Evolutionary conservation across 1,284 basidiomycete genomes (phyloP).

Genomic region (Pyrrhoderma lamaoense): DNA sequence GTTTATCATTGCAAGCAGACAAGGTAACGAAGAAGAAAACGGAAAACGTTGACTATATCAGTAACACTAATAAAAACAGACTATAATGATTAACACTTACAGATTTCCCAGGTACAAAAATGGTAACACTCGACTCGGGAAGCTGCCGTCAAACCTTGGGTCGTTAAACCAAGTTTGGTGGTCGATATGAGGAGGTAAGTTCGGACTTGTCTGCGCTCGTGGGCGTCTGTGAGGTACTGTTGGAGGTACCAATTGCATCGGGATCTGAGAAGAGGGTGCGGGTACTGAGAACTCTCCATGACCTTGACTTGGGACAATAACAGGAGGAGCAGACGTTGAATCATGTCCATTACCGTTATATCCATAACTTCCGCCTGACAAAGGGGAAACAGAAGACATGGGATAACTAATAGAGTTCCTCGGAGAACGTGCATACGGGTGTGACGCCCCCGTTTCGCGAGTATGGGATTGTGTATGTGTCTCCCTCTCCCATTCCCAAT

Average conservation of each 20-base stretch:
- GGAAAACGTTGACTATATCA: too few species aligned
- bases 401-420: slow-evolving; percentile 17
- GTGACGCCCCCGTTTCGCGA: slow-evolving; percentile 15
- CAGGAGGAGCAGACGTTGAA: slow-evolving; percentile 15
- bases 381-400: not conserved
- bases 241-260: too few species aligned
- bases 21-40: too few species aligned
- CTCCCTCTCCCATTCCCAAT: not conserved
- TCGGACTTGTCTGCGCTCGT: slow-evolving; percentile 61
- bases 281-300: slow-evolving; percentile 17
- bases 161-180: slow-evolving; percentile 91
- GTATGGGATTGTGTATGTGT: not conserved
- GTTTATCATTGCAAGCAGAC: not conserved
- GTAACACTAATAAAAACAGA: not conserved
- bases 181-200: slow-evolving; percentile 55
- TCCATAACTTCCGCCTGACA: too few species aligned
- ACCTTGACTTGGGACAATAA: slow-evolving; percentile 21
- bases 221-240: slow-evolving; percentile 37
- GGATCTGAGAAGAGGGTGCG: not conserved
- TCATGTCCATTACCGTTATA: too few species aligned
- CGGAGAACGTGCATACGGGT: slow-evolving; percentile 17
- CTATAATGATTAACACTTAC: slow-evolving; percentile 41
- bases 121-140: slow-evolving; percentile 89
- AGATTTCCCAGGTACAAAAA: slow-evolving; percentile 95
- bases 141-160: slow-evolving; percentile 87